A percentile compares a stretch with the other conserved stretches of the same genome.
These are phyloP conservation scores for Diplodia seriata DNA, from an alignment of 2,329 filamentous ascomycete genomes.

Conservation along the genomic window DNA sequence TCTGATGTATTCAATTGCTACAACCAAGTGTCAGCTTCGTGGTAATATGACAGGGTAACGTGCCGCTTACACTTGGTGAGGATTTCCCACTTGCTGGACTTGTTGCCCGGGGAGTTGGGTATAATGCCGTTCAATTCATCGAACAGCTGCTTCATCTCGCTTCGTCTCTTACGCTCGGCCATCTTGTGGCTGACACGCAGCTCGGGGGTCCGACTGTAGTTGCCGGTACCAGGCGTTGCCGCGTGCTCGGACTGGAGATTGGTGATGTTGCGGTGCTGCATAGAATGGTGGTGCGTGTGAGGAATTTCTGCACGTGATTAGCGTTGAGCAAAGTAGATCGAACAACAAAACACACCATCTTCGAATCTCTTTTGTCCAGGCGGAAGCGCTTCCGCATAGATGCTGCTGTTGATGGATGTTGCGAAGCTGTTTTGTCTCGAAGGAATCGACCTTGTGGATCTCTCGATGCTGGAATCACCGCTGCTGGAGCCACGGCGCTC, in stretches of 20 bases:
- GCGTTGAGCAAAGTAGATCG: constrained; percentile 18
- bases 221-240: constrained; percentile 66
- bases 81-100: constrained; percentile 90
- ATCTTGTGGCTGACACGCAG: constrained; percentile 84
- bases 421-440: constrained; percentile 79
- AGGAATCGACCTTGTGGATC: constrained; percentile 61
- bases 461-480: constrained; percentile 56
- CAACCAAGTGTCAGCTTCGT: not conserved
- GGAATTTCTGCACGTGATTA: constrained; percentile 48
- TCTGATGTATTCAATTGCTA: constrained; percentile 60
- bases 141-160: constrained; percentile 88
- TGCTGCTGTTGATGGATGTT: constrained; percentile 79
- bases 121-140: constrained; percentile 80
- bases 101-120: constrained; percentile 80
- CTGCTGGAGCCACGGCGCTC: constrained; percentile 58
- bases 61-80: constrained; percentile 74
- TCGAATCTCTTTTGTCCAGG: constrained; percentile 75
- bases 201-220: constrained; percentile 83
- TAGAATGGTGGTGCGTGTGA: constrained; percentile 73
- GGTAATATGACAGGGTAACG: too few relatives aligned
- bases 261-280: constrained; percentile 75
- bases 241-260: constrained; percentile 69
- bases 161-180: constrained; percentile 80
- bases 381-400: constrained; percentile 77
- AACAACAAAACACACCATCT: constrained; percentile 55